A percentile compares a stretch with the other conserved stretches of the same genome.
Evolutionary conservation across 139 green algal genomes (phyloP).

Genomic region (Nannochloris sp.): DNA sequence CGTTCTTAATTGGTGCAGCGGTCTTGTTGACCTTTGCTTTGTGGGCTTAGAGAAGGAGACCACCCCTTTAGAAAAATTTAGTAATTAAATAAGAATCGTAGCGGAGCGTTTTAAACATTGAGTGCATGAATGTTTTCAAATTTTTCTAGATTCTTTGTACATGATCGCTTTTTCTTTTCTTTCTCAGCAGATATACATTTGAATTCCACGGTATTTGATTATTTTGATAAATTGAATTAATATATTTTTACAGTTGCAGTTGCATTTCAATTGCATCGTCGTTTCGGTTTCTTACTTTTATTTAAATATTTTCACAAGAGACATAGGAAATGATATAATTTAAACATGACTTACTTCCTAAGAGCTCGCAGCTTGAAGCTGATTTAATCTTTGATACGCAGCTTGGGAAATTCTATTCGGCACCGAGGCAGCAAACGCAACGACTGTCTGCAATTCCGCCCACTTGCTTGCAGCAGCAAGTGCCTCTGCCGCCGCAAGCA

Average conservation of each 20-base stretch:
- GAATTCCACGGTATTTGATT: background rate
- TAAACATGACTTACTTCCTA: background rate
- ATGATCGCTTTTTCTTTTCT: background rate
- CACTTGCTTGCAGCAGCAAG: slow-evolving; percentile 15
- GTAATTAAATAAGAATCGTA: too few species aligned
- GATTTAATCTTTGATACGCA: slow-evolving; percentile 32
- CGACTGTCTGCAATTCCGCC: slow-evolving; percentile 20
- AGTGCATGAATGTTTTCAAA: background rate
- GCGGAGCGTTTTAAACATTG: background rate
- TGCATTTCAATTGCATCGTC: too few species aligned
- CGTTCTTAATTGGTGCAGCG: slow-evolving; percentile 13
- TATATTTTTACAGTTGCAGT: background rate
- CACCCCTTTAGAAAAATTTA: too few species aligned
- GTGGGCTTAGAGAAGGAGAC: slow-evolving; percentile 14
- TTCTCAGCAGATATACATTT: background rate
- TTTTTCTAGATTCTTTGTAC: background rate
- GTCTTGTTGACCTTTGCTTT: slow-evolving; percentile 13
- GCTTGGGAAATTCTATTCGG: slow-evolving; percentile 26
- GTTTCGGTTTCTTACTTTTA: too few species aligned
- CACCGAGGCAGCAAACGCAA: slow-evolving; percentile 25
- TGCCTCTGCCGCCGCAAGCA: slow-evolving; percentile 24
- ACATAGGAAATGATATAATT: background rate
- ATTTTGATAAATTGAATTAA: background rate
- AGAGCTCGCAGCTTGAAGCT: slow-evolving; percentile 20
- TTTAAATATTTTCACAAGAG: slow-evolving; percentile 1